Conservation (phyloP, 345 rosid species). For the Durio zibethinus region DNA sequence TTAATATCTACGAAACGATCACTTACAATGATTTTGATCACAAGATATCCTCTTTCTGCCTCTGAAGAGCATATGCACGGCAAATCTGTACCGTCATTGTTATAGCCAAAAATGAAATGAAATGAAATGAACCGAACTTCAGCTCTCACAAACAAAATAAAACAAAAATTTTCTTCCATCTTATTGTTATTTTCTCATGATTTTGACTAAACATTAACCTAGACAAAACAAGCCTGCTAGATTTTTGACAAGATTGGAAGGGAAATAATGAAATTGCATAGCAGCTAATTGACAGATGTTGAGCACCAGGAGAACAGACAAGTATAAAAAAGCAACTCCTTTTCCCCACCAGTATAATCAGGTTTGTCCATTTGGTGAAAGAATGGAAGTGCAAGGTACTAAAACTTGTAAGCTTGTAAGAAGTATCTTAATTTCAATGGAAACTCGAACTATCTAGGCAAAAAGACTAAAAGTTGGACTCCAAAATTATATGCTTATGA, state of each 20-base stretch:
- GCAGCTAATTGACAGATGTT: constrained; percentile 9
- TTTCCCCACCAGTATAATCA: not conserved
- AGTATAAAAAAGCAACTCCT: constrained; percentile 3
- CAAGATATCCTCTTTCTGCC: constrained; percentile 6
- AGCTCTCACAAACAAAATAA: not conserved
- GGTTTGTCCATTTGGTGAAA: constrained; percentile 1
- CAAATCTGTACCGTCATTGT: not conserved
- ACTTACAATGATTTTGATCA: constrained; percentile 19
- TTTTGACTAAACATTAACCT: constrained; percentile 11
- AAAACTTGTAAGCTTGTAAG: not conserved
- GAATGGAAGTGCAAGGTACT: not conserved
- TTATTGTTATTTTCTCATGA: constrained; percentile 2
- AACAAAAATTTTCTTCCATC: not conserved
- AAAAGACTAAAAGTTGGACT: not conserved
- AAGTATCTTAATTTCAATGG: not conserved
- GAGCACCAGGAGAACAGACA: constrained; percentile 13
- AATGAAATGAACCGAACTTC: not conserved
- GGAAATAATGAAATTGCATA: not conserved
- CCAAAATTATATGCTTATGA: not conserved
- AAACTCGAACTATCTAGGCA: not conserved
- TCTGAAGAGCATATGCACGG: not conserved
- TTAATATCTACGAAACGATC: not conserved
- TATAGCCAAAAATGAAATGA: not conserved
- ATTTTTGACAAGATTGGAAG: constrained; percentile 17
- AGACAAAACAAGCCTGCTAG: constrained; percentile 15